Percentiles rank a stretch among this genome's conserved stretches.
phyloP scores from a whole-genome alignment of 495 filamentous ascomycete genomes.

The Parachaetomium inaequale region DNA sequence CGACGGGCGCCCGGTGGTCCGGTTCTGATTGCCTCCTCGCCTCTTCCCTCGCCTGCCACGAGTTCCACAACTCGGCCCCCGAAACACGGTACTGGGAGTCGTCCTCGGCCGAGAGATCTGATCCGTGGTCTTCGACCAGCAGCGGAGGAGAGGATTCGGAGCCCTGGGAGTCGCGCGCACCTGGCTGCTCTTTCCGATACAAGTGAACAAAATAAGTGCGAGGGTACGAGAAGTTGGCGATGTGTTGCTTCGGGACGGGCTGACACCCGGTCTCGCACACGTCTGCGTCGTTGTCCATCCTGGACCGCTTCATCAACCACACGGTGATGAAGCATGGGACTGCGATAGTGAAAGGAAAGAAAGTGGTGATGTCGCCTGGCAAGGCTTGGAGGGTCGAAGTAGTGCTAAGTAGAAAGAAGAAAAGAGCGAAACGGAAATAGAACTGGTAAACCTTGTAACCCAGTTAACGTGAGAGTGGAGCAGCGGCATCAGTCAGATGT shows the following conservation, averaged over 20 bases:
- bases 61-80: slow-evolving; percentile 27
- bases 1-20: slow-evolving; percentile 17
- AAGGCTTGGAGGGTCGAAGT: background rate
- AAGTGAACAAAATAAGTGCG: slow-evolving; percentile 7
- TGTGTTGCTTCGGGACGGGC: slow-evolving; percentile 1
- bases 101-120: slow-evolving; percentile 31
- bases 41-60: slow-evolving; percentile 15
- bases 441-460: background rate
- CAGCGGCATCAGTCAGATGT: background rate
- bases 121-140: slow-evolving; percentile 32
- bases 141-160: slow-evolving; percentile 28
- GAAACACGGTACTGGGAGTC: slow-evolving; percentile 25
- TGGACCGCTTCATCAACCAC: slow-evolving; percentile 7
- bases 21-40: background rate
- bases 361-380: background rate
- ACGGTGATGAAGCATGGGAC: background rate
- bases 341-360: background rate
- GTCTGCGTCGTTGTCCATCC: slow-evolving; percentile 12
- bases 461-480: slow-evolving; percentile 2
- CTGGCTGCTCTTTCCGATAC: background rate
- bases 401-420: background rate
- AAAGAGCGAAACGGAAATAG: background rate
- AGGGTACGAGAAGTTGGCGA: slow-evolving; percentile 25
- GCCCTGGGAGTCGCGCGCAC: slow-evolving; percentile 23
- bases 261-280: background rate